Evolutionary conservation across 1,284 basidiomycete genomes (phyloP).

Genomic region (Dichomitus squalens): DNA sequence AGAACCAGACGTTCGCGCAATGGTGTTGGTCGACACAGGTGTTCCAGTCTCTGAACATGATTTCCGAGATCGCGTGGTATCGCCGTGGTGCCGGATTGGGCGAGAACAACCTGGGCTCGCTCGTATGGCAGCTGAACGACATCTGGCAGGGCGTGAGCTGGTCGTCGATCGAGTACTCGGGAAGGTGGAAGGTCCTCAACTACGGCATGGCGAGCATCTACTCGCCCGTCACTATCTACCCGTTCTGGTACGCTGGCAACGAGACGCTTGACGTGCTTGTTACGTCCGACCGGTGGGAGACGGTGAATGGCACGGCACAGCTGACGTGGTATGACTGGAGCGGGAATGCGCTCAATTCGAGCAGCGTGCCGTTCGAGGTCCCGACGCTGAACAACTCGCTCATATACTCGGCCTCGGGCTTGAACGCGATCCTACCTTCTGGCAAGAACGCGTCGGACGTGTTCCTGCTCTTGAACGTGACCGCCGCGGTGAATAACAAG

Average conservation of each 20-base stretch:
- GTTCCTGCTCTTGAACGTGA: slow-evolving; percentile 54
- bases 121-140: slow-evolving; percentile 70
- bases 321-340: slow-evolving; percentile 63
- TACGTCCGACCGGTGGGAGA: slow-evolving; percentile 54
- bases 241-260: slow-evolving; percentile 55
- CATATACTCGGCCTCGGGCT: slow-evolving; percentile 42
- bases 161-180: slow-evolving; percentile 62
- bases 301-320: slow-evolving; percentile 49
- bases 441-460: slow-evolving; percentile 45
- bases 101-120: slow-evolving; percentile 61
- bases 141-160: slow-evolving; percentile 69
- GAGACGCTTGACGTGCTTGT: slow-evolving; percentile 52
- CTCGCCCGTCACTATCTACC: slow-evolving; percentile 52
- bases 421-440: slow-evolving; percentile 47
- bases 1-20: slow-evolving; percentile 61
- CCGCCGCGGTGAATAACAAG: slow-evolving; percentile 45
- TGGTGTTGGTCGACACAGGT: slow-evolving; percentile 65
- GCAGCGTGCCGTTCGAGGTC: slow-evolving; percentile 42
- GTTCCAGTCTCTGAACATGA: slow-evolving; percentile 60
- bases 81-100: slow-evolving; percentile 55
- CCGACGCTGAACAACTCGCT: slow-evolving; percentile 54
- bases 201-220: slow-evolving; percentile 53
- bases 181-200: slow-evolving; percentile 64
- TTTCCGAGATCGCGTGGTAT: slow-evolving; percentile 62
- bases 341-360: slow-evolving; percentile 45